A percentile compares a stretch with the other conserved stretches of the same genome.
phyloP scores from a whole-genome alignment of 2,329 filamentous ascomycete species.

The Hypoxylon sp. region DNA sequence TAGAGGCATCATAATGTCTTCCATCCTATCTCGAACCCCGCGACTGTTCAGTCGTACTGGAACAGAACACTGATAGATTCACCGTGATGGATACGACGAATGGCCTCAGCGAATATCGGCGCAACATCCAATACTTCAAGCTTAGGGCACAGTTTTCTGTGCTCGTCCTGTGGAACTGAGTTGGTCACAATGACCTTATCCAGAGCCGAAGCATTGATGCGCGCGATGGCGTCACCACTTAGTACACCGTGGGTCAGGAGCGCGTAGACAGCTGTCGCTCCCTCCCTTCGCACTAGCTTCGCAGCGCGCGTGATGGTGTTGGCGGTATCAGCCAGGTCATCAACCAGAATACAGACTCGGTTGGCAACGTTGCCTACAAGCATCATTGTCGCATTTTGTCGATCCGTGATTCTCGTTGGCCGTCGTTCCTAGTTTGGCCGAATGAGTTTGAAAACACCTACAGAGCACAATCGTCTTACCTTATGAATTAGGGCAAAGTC shows the following conservation, averaged over 20 bases:
- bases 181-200: slow-evolving; percentile 97
- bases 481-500: slow-evolving; percentile 99
- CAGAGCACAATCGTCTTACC: slow-evolving; percentile 66
- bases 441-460: slow-evolving; percentile 55
- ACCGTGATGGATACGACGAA: slow-evolving; percentile 95
- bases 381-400: slow-evolving; percentile 96
- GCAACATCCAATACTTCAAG: slow-evolving; percentile 93
- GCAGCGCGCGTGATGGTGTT: slow-evolving; percentile 98
- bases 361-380: slow-evolving; percentile 88
- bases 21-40: slow-evolving; percentile 14
- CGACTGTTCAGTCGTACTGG: slow-evolving; percentile 75
- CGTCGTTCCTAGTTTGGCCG: slow-evolving; percentile 78
- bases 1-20: slow-evolving; percentile 14
- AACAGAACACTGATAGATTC: slow-evolving; percentile 98
- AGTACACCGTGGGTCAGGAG: slow-evolving; percentile 95
- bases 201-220: slow-evolving; percentile 92
- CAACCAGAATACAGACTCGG: slow-evolving; percentile 88
- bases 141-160: slow-evolving; percentile 84
- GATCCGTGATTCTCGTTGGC: slow-evolving; percentile 87
- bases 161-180: slow-evolving; percentile 89
- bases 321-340: slow-evolving; percentile 94
- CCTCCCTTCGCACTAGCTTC: slow-evolving; percentile 96
- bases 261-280: slow-evolving; percentile 91
- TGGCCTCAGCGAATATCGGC: slow-evolving; percentile 93
- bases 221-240: slow-evolving; percentile 92